Evolutionary conservation across 108 stramenopile species (phyloP).

Genomic region (Cyclotella distinguenda): DNA sequence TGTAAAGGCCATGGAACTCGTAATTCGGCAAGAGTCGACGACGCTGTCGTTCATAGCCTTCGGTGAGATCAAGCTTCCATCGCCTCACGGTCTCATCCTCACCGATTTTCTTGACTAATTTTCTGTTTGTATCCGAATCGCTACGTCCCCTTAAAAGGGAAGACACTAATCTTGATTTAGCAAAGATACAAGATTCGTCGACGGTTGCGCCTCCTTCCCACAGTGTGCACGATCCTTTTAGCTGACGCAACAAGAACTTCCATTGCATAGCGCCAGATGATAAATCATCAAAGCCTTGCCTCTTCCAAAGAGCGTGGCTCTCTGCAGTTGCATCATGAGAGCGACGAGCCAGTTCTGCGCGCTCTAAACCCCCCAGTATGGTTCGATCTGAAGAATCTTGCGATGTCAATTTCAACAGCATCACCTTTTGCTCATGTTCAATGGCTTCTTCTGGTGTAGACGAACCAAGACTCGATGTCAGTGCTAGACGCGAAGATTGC

Average conservation of each 20-base stretch:
- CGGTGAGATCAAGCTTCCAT: conserved; percentile 89
- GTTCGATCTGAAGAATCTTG: conserved; percentile 76
- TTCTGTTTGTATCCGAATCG: conserved; percentile 10
- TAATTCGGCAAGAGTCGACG: conserved; percentile 85
- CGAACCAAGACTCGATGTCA: conserved; percentile 49
- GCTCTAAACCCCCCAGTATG: conserved; percentile 72
- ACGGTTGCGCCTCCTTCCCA: conserved; percentile 79
- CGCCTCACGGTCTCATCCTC: conserved; percentile 38
- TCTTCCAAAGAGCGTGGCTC: conserved; percentile 82
- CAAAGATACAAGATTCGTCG: conserved; percentile 46
- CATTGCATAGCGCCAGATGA: conserved; percentile 87
- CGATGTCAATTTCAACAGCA: conserved; percentile 62
- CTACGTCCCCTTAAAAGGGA: conserved; percentile 11
- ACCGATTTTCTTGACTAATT: neutral
- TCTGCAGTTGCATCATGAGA: conserved; percentile 76
- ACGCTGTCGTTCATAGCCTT: conserved; percentile 84
- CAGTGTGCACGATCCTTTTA: conserved; percentile 82
- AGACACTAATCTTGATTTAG: conserved; percentile 32
- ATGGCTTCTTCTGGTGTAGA: conserved; percentile 72
- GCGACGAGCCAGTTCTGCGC: conserved; percentile 68
- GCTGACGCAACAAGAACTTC: conserved; percentile 75
- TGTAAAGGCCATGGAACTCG: conserved; percentile 89
- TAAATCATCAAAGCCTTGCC: conserved; percentile 88
- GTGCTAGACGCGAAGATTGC: conserved; percentile 51
- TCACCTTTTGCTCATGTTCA: conserved; percentile 76